Evolutionary conservation across 2,329 filamentous ascomycete species (phyloP).

Genomic region (Metarhizium sp.): DNA sequence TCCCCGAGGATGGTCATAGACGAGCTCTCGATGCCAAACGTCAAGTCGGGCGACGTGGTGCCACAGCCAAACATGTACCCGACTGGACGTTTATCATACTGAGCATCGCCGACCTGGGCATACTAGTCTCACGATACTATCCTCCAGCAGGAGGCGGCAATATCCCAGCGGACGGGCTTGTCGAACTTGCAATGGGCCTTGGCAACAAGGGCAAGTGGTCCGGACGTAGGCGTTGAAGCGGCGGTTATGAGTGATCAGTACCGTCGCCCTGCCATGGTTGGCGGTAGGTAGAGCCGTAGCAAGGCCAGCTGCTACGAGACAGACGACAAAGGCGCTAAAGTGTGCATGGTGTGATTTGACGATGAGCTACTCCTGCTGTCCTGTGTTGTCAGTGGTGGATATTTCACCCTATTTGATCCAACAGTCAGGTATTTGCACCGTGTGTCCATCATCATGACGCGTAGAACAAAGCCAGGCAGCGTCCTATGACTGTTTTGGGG

Average conservation of each 20-base stretch:
- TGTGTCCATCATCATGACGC: no score
- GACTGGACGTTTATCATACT: conserved; percentile 24
- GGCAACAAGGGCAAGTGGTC: conserved; percentile 10
- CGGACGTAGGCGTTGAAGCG: conserved; percentile 4
- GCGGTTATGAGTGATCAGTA: conserved; percentile 7
- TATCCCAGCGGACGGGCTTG: conserved; percentile 6
- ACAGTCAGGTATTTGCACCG: no score
- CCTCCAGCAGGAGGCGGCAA: conserved; percentile 41
- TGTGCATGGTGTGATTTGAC: background rate
- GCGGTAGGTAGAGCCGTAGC: background rate
- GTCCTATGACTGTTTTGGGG: no score
- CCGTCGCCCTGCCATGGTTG: background rate
- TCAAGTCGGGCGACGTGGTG: conserved; percentile 34
- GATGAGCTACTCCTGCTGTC: background rate
- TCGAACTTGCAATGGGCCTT: conserved; percentile 10
- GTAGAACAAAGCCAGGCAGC: no score
- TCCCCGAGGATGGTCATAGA: conserved; percentile 44
- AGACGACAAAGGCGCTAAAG: background rate
- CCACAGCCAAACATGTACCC: conserved; percentile 36
- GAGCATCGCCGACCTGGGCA: conserved; percentile 25
- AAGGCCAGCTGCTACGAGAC: background rate
- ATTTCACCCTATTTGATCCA: background rate
- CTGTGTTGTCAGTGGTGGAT: background rate
- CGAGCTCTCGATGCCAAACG: conserved; percentile 46
- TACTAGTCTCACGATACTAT: conserved; percentile 42